Evolutionary conservation across 1,284 basidiomycete genomes (phyloP).

Genomic region (Stereum hirsutum): DNA sequence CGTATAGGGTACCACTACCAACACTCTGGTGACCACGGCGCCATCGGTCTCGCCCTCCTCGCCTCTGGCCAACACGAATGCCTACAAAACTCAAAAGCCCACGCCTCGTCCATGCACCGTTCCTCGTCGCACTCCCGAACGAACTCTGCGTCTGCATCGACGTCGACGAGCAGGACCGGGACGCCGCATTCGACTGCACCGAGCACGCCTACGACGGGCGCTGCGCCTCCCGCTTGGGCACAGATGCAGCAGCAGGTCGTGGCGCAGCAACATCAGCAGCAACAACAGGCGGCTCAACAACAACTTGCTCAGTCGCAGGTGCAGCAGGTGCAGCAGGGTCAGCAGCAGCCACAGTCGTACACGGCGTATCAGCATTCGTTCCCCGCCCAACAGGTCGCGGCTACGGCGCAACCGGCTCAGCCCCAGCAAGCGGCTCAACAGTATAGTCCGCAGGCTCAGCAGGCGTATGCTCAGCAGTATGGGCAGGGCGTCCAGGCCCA

Average conservation of each 20-base stretch:
- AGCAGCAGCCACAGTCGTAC: slow-evolving; percentile 1
- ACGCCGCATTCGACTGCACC: background rate
- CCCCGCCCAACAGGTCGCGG: background rate
- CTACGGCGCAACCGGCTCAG: too few relatives aligned
- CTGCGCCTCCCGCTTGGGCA: slow-evolving; percentile 6
- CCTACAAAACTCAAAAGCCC: slow-evolving; percentile 20
- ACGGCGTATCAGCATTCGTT: background rate
- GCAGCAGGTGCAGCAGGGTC: slow-evolving; percentile 8
- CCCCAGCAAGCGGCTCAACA: too few relatives aligned
- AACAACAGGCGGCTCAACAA: slow-evolving; percentile 18
- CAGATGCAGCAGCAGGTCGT: slow-evolving; percentile 13
- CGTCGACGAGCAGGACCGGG: background rate
- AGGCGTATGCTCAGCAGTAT: background rate
- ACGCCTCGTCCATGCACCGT: slow-evolving; percentile 5
- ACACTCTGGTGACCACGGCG: slow-evolving; percentile 92
- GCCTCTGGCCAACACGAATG: slow-evolving; percentile 78
- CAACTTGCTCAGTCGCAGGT: slow-evolving; percentile 17
- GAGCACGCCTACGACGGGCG: background rate
- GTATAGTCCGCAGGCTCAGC: background rate
- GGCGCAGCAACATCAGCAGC: slow-evolving; percentile 21
- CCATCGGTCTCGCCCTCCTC: slow-evolving; percentile 75
- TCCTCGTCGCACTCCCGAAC: too few relatives aligned
- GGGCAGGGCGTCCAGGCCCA: too few relatives aligned
- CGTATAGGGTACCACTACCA: slow-evolving; percentile 85
- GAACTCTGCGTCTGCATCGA: slow-evolving; percentile 1